These are phyloP conservation scores for Taphrina confusa DNA, from an alignment of 1,139 yeast genomes.

Conservation along the genomic window DNA sequence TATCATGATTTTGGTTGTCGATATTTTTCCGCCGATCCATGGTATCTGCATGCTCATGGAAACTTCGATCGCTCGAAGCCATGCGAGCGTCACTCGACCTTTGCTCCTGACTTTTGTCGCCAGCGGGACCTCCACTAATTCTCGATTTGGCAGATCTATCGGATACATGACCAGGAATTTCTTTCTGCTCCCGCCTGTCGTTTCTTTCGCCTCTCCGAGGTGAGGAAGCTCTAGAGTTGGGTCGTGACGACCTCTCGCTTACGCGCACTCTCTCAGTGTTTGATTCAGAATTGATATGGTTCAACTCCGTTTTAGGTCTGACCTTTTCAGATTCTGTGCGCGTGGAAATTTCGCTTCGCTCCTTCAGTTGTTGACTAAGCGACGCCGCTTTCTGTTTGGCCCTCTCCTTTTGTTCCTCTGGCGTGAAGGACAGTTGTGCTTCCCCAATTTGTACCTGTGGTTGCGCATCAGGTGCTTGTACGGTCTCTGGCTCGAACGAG, in stretches of 20 bases:
- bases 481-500: neutral
- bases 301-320: neutral
- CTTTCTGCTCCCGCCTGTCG: neutral
- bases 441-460: neutral
- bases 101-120: neutral
- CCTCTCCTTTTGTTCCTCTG: slow-evolving; percentile 6
- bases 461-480: neutral
- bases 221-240: neutral
- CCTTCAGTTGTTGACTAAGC: slow-evolving; percentile 8
- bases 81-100: neutral
- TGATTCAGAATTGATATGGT: neutral
- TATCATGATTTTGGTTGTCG: neutral
- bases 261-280: neutral
- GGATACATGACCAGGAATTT: neutral
- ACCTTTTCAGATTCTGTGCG: too few species aligned
- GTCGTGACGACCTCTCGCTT: neutral
- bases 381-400: slow-evolving; percentile 19
- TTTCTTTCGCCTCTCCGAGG: neutral
- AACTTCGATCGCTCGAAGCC: neutral
- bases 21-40: neutral
- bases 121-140: neutral
- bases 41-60: neutral
- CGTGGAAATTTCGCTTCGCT: neutral
- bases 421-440: neutral
- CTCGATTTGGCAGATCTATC: neutral